Base-by-base conservation (phyloP, 2,329 filamentous ascomycete species). In the Coleophoma crateriformis region DNA sequence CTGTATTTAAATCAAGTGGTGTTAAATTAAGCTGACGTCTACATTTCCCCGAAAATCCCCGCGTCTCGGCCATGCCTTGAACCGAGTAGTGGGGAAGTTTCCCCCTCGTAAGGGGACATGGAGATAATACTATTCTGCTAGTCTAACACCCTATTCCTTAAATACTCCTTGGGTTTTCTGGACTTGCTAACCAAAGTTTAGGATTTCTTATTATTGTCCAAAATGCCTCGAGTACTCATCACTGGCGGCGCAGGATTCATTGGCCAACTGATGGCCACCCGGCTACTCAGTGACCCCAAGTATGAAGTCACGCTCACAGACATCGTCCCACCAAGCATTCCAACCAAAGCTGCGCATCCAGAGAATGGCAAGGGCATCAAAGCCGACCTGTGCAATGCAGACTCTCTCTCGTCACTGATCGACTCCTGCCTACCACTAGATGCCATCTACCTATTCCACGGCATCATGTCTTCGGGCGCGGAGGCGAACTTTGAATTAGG, bases 211-310 rank as follows among this genome's bases (percentile, higher is more conserved):
- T 3, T 27, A 27, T 27, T 27, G 27, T 10, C 15, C 22, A 51
- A 44, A 32, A 60, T 58, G 54, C 54, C 57, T 15, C 54, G 73
- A 51, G 73, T 85, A 38, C 75, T 85, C 61, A 82, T 85, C 58
- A 85, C 82, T 10, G 82, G 82, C 5, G 81, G 75, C 7, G 77
- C 77, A 41, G 82, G 82, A 51, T 85, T 85, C 62, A 77, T 86
- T 50, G 81, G 82, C 60, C 81, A 84, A 62, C 72, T 78, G 41
- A 72, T 85, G 20, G 74, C 79, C 3, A 70, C 71, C 46, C 74
- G 78, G 34, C 72, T 85, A 3, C 67, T 85, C 33, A 68, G 73
- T 15, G 68, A 71, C 51, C 63, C 73, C 2, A 67, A 73, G 48
- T 67, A 68, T 44, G 48, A 50, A 40, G 65, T 85, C 46, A 72